These are phyloP conservation scores for Taphrina betulina DNA, from an alignment of 1,139 yeast genomes.

Conservation along the genomic window DNA sequence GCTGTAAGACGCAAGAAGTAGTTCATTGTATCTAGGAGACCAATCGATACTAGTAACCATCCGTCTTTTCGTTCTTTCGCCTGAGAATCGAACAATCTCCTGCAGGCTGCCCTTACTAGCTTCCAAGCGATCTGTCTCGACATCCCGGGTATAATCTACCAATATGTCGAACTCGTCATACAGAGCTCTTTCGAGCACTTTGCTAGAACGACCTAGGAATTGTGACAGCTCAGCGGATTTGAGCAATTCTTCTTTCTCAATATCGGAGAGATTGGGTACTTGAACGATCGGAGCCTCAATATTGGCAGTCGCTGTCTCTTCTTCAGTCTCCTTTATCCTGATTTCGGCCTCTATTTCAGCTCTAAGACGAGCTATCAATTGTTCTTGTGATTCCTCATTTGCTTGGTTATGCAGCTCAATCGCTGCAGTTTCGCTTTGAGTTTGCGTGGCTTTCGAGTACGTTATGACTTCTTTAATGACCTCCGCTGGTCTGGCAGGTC, in stretches of 20 bases:
- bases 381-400: slow-evolving; percentile 20
- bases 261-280: not conserved
- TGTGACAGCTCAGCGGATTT: no score
- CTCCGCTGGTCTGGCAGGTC: no score
- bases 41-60: slow-evolving; percentile 49
- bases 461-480: slow-evolving; percentile 34
- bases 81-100: slow-evolving; percentile 39
- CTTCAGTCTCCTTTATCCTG: slow-evolving; percentile 9
- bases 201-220: no score
- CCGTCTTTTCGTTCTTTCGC: slow-evolving; percentile 41
- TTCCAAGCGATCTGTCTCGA: not conserved
- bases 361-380: slow-evolving; percentile 34
- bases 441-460: slow-evolving; percentile 42
- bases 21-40: slow-evolving; percentile 49
- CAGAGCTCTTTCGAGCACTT: not conserved
- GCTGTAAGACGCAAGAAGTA: slow-evolving; percentile 47
- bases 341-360: slow-evolving; percentile 37
- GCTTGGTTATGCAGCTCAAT: no score
- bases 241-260: not conserved
- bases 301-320: no score
- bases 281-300: not conserved
- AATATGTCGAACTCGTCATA: not conserved
- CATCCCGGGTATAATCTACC: slow-evolving; percentile 2
- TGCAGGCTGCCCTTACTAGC: slow-evolving; percentile 23
- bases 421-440: slow-evolving; percentile 34